Evolutionary conservation across 2,329 filamentous ascomycete species (phyloP).

Genomic region (Fusarium hainanense): DNA sequence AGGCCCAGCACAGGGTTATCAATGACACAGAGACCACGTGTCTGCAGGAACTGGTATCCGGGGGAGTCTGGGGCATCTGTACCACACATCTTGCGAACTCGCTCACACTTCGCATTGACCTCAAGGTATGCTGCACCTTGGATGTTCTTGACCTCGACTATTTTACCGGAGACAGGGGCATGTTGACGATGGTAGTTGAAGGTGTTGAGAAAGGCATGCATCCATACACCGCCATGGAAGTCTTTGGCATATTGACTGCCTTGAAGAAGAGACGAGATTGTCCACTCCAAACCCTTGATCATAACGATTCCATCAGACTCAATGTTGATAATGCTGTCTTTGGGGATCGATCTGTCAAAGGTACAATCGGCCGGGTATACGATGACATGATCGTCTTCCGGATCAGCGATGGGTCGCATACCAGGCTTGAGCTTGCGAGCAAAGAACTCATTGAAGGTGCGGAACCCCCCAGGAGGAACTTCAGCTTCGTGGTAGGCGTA

Average conservation of each 20-base stretch:
- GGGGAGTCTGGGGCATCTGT: not conserved
- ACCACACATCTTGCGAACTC: not conserved
- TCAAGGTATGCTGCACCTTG: slow-evolving; percentile 9
- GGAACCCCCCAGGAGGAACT: slow-evolving; percentile 10
- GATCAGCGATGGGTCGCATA: not conserved
- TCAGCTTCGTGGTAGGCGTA: slow-evolving; percentile 9
- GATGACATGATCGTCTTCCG: not conserved
- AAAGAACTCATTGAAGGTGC: slow-evolving; percentile 16
- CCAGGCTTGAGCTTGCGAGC: slow-evolving; percentile 7
- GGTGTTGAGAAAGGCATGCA: slow-evolving; percentile 21
- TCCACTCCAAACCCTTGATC: slow-evolving; percentile 12
- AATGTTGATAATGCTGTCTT: slow-evolving; percentile 12
- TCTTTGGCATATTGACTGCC: slow-evolving; percentile 1
- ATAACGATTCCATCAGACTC: slow-evolving; percentile 4
- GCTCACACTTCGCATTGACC: slow-evolving; percentile 6
- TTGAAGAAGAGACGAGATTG: slow-evolving; percentile 5
- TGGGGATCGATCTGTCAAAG: slow-evolving; percentile 1
- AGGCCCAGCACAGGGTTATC: slow-evolving; percentile 4
- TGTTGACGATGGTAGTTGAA: slow-evolving; percentile 16
- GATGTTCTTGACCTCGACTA: slow-evolving; percentile 13
- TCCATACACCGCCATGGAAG: slow-evolving; percentile 16
- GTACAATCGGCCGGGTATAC: slow-evolving; percentile 17
- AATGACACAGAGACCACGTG: slow-evolving; percentile 11
- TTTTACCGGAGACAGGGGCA: not conserved
- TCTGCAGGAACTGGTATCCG: slow-evolving; percentile 18